These are phyloP conservation scores for Nakazawaea ishiwadae DNA, from an alignment of 805 yeast species.

Conservation along the genomic window DNA sequence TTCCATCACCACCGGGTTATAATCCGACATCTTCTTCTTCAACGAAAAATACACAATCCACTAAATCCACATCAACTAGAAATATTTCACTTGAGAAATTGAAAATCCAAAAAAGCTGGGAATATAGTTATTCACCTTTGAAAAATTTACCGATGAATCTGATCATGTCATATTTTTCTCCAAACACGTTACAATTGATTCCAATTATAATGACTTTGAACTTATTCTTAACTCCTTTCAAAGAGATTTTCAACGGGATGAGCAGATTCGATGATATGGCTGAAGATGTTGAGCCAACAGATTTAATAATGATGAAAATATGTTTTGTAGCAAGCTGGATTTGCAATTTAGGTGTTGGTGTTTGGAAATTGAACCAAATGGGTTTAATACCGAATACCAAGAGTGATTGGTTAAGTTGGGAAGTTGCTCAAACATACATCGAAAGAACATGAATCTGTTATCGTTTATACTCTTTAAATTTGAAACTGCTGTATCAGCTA, in stretches of 20 bases:
- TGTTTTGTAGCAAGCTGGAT: conserved; percentile 34
- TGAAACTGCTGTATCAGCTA: no score
- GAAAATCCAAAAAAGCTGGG: conserved; percentile 75
- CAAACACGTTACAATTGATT: conserved; percentile 82
- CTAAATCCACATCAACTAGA: background rate
- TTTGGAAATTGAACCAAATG: conserved; percentile 83
- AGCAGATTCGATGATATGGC: conserved; percentile 39
- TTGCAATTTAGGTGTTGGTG: conserved; percentile 64
- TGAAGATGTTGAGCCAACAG: conserved; percentile 15
- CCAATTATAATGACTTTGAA: conserved; percentile 87
- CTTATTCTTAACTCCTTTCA: conserved; percentile 74
- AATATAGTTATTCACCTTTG: conserved; percentile 74
- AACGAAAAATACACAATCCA: background rate
- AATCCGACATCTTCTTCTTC: background rate
- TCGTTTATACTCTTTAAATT: no score
- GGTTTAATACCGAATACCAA: conserved; percentile 84
- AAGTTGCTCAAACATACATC: conserved; percentile 31
- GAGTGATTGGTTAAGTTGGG: conserved; percentile 94
- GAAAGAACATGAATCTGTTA: conserved; percentile 12
- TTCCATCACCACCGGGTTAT: conserved; percentile 4
- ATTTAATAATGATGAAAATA: conserved; percentile 20
- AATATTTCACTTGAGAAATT: conserved; percentile 28
- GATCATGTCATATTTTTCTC: conserved; percentile 89
- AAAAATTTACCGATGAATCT: conserved; percentile 85
- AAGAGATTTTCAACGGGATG: conserved; percentile 59